Percentiles rank a stretch among this genome's conserved stretches.
These are phyloP conservation scores for Russula lepida DNA, from an alignment of 768 basidiomycete species.

Conservation along the genomic window DNA sequence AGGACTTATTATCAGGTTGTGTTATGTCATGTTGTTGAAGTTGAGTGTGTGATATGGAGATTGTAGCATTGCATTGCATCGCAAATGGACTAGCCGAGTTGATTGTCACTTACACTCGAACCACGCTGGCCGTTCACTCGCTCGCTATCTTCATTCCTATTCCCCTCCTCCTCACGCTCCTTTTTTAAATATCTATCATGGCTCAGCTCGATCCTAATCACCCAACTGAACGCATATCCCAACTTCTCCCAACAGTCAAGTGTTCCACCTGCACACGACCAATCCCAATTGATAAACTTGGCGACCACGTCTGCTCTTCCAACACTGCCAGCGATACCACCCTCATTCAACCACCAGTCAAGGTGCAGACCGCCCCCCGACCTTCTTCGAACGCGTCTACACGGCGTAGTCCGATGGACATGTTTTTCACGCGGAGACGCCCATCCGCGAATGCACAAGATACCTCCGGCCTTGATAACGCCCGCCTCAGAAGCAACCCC, in stretches of 20 bases:
- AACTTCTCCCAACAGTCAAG: constrained; percentile 73
- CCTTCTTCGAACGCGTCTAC: background rate
- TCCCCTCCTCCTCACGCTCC: background rate
- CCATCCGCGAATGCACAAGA: background rate
- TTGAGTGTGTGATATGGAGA: background rate
- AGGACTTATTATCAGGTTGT: background rate
- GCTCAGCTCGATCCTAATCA: constrained; percentile 24
- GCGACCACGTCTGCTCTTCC: constrained; percentile 63
- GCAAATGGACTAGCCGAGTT: too few relatives aligned
- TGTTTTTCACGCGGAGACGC: background rate
- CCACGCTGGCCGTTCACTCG: background rate
- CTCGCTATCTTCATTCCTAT: background rate
- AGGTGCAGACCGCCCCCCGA: background rate
- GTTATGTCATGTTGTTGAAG: background rate
- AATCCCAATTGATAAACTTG: constrained; percentile 65
- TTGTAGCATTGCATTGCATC: background rate
- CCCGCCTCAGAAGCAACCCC: background rate
- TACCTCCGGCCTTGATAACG: background rate
- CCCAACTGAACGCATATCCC: constrained; percentile 36
- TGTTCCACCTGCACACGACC: constrained; percentile 69
- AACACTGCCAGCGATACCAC: constrained; percentile 33
- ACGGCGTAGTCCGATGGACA: background rate
- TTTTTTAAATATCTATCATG: constrained; percentile 20
- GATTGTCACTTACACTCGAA: background rate
- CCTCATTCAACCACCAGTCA: constrained; percentile 25